phyloP scores from a whole-genome alignment of 2,329 filamentous ascomycete genomes.

The Fusarium liriodendri region DNA sequence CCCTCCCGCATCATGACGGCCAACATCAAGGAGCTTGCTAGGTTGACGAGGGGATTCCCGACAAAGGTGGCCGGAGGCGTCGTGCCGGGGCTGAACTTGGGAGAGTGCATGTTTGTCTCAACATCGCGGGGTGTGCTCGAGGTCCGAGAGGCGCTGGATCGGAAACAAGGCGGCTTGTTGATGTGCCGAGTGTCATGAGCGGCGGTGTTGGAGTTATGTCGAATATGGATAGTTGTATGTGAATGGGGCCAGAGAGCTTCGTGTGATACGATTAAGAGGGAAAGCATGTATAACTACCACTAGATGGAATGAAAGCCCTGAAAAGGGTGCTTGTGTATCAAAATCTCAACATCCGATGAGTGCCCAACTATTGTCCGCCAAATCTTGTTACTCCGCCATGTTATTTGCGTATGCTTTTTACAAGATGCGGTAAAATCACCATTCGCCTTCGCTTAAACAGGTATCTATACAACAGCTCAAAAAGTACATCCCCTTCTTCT shows the following conservation, averaged over 20 bases:
- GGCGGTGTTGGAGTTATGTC: neutral
- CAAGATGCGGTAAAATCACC: conserved; percentile 42
- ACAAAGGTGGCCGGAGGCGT: conserved; percentile 69
- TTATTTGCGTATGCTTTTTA: conserved; percentile 23
- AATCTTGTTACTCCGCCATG: conserved; percentile 13
- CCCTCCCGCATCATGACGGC: conserved; percentile 79
- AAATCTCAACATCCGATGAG: conserved; percentile 28
- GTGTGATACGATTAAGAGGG: conserved; percentile 35
- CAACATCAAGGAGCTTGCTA: conserved; percentile 69
- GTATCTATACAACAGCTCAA: conserved; percentile 45
- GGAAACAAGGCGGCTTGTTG: conserved; percentile 82
- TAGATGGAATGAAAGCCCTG: conserved; percentile 37
- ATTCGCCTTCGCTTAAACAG: conserved; percentile 48
- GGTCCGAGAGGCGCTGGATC: conserved; percentile 82
- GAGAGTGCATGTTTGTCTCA: conserved; percentile 84
- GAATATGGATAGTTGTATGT: conserved; percentile 1
- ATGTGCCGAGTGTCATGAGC: conserved; percentile 74
- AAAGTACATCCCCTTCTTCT: conserved; percentile 34
- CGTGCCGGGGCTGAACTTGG: conserved; percentile 79
- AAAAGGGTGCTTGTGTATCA: conserved; percentile 39
- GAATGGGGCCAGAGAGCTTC: conserved; percentile 23
- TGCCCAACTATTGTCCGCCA: conserved; percentile 17
- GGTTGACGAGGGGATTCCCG: conserved; percentile 75
- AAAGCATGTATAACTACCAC: conserved; percentile 38
- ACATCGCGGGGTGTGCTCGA: conserved; percentile 85